Percentiles rank a stretch among this genome's conserved stretches.
phyloP scores from a whole-genome alignment of 1,139 yeast species.

The Nadsonia commutata region DNA sequence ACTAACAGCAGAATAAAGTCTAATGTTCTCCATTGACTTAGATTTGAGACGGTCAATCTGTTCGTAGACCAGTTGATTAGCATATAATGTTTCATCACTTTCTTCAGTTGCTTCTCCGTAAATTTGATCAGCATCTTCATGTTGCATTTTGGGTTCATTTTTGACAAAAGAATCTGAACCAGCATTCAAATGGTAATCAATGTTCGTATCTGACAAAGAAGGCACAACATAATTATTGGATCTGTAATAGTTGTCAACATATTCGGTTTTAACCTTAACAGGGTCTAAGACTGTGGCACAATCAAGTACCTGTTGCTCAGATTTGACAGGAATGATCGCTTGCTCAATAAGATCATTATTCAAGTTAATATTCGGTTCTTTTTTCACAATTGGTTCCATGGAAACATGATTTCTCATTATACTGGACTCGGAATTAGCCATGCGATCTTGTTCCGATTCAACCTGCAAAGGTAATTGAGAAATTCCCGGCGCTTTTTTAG shows the following conservation, averaged over 20 bases:
- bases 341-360: too few relatives aligned
- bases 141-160: background rate
- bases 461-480: too few relatives aligned
- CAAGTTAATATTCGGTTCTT: too few relatives aligned
- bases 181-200: background rate
- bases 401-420: too few relatives aligned
- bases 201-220: background rate
- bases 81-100: background rate
- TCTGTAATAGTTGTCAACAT: background rate
- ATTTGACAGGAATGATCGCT: too few relatives aligned
- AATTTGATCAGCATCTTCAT: background rate
- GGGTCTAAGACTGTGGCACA: too few relatives aligned
- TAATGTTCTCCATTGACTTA: background rate
- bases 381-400: too few relatives aligned
- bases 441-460: too few relatives aligned
- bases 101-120: background rate
- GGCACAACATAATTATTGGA: background rate
- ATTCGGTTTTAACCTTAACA: background rate
- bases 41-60: background rate
- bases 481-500: too few relatives aligned
- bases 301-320: too few relatives aligned
- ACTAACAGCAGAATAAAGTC: background rate
- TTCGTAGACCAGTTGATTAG: background rate
- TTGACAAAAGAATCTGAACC: background rate
- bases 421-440: too few relatives aligned